Base-by-base conservation (phyloP, 345 rosid genomes). In the Bruguiera gymnorhiza region DNA sequence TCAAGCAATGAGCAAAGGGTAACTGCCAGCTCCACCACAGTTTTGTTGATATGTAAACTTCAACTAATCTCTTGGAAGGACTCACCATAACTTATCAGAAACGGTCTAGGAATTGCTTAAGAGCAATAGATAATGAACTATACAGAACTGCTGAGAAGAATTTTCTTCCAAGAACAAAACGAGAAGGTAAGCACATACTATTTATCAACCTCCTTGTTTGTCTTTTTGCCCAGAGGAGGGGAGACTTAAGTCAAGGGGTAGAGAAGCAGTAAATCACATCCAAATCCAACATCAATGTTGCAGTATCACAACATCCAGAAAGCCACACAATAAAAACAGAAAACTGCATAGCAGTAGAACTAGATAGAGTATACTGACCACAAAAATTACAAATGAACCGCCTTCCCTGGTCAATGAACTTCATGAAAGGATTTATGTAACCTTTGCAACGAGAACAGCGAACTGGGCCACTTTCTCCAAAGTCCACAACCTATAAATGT, bases 401-500 rank as follows among this genome's bases (percentile, higher is more conserved):
- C 78, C 85, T 88, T 75, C 98, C 98, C 70, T 89, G 98, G 80
- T 93, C 96, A 78, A 87, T 78, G 75, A 93, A 91, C 81, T 82
- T 91, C 97, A 89, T 86, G 73, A 91, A 85, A 83, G 97, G 98
- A 79, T 93, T 93, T 79, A 89, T 84, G 80, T 93, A 93, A 27
- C 91, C 98, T 82, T 93, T 93, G 84, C 97, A 93, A 68, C 91
- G 90, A 74, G 96, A 86, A 86, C 97, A 93, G 73, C 97, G 86
- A 26, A 93, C 89, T 48, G 96, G 98, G 63, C 97, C 97, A 72
- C 82, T 70, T 75, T 93, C 97, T 62, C 98, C 98, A 69, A 93
- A 93, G 81, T 93, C 98, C 70, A 91, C 97, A 71, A 88, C 83
- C 97, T 93, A 69, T 62, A 67, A 73, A 43, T 43, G 50, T 43